Base-by-base conservation (phyloP, 768 basidiomycete genomes). In the Tricholoma saponaceum region DNA sequence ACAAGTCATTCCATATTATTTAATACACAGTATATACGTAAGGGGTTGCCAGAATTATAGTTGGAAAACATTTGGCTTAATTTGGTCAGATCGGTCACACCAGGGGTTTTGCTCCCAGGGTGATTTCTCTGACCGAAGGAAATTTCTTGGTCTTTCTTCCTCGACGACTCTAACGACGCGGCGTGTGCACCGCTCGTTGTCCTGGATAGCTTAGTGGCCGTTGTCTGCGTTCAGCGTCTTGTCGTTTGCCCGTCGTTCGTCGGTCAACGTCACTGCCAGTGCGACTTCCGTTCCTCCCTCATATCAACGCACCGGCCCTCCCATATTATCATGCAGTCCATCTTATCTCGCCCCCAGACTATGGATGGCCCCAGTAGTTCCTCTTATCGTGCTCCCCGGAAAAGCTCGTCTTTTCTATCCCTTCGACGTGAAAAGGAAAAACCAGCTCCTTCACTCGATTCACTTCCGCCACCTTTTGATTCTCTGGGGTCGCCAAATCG, bases 321-420 rank as follows among this genome's bases (percentile, higher is more conserved):
- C 35, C 43, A 44, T 33, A 53, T 50, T 32, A 46, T 57, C 52
- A 76, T 77, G 75, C 74, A 75, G 56, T 68, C 75, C 55, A 70
- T 76, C 52, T 59, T 74, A 53, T 71, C 74, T 53, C 74, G 74
- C 28, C 66, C 70, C 53, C 73, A 73, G 58, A 69, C 54, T 23
- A 12, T 71, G 58, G 54, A 65, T 51, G 58, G 66, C 54, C 68
- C 72, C 50, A 58, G 62, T 53, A 51, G 63, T 55, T 60, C 70
- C 58, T 65, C 74, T 20, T 67, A 76, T 39, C 80, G 76, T 56
- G 69, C 70, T 25, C 80, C 83, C 14, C 76, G 77, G 58, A 83
- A 82, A 69, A 84, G 77, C 62, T 71, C 78, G 20, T 84, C 86
- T 7, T 82, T 84, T 65, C 67, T 84, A 32, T 85, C 86, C 25